Base-by-base conservation (phyloP, 306 rosid species). In the Dalbergia cochinchinensis region DNA sequence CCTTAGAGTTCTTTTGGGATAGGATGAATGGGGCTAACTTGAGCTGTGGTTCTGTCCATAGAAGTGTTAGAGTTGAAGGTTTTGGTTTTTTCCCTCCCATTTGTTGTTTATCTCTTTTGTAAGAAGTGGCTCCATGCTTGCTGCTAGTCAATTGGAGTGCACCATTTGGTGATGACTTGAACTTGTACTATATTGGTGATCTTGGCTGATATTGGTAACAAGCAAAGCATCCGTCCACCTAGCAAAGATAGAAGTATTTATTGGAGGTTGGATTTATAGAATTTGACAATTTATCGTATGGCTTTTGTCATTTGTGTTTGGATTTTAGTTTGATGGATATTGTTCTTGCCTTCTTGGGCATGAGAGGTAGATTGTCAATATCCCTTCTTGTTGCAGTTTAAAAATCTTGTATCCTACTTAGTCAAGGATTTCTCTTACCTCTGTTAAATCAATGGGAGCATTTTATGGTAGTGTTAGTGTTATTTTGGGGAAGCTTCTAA, bases 231-330 rank as follows among this genome's bases (percentile, higher is more conserved):
- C 12, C 5, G 57, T 64, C 83, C 45, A n/a, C 26, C 62, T 33
- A 31, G 19, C 51, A 64, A 18, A 3, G 15, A 42, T 79, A 59
- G 20, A 61, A 51, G 51, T 41, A 62, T 59, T 12, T n/a, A 64
- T 22, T 53, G 74, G 67, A 71, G 68, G 48, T 61, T 80, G 62
- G 60, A 54, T 80, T 54, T 65, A 8, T 65, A 14, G 10, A 54
- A 7, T 12, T 22, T 12, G 70, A 64, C 69, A 42, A 11, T 35
- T 80, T 53, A 26, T 26, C 6, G 3, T 42, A 41, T 15, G n/a
- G 8, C n/a, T 8, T 35, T 35, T 51, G 51, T 73, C 35, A 9
- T 70, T 26, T 64, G 53, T 73, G 75, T 51, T 80, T 65, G 63
- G 26, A 58, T 72, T 74, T 68, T 69, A 47, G 20, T 44, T 15